phyloP scores from a whole-genome alignment of 805 yeast species.

The Lipomyces sp. region DNA sequence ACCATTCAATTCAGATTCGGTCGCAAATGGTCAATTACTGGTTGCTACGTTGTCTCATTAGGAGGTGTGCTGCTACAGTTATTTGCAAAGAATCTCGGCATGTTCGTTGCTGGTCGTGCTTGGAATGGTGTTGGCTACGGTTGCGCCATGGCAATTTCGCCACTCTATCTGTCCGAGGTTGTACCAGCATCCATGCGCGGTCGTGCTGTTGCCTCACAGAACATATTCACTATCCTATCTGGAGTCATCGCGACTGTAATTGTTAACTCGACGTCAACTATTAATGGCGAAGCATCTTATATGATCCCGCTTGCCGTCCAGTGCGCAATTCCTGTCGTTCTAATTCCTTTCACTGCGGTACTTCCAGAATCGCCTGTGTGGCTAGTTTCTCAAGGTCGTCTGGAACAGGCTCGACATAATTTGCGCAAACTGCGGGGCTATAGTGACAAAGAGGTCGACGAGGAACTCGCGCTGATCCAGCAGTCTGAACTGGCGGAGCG shows the following conservation, averaged over 20 bases:
- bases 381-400: conserved; percentile 11
- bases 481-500: conserved; percentile 8
- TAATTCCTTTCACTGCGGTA: conserved; percentile 3
- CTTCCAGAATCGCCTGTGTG: conserved; percentile 17
- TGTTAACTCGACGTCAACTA: conserved; percentile 15
- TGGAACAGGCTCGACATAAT: conserved; percentile 8
- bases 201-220: conserved; percentile 13
- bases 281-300: conserved; percentile 2
- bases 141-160: conserved; percentile 17
- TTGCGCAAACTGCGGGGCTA: conserved; percentile 16
- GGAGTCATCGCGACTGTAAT: conserved; percentile 19
- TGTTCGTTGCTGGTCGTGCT: conserved; percentile 15
- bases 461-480: conserved; percentile 4
- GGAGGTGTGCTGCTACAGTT: conserved; percentile 20
- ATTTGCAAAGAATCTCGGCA: conserved; percentile 10
- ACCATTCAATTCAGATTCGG: conserved; percentile 11
- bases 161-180: conserved; percentile 19
- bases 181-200: conserved; percentile 22
- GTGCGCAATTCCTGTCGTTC: conserved; percentile 12
- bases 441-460: conserved; percentile 10
- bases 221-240: conserved; percentile 13
- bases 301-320: conserved; percentile 20
- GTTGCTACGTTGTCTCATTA: conserved; percentile 12
- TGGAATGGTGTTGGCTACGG: conserved; percentile 17
- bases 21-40: conserved; percentile 15